Percentiles rank a stretch among this genome's conserved stretches.
phyloP scores from a whole-genome alignment of 257 asterid species.

The Gentiana macrophylla region DNA sequence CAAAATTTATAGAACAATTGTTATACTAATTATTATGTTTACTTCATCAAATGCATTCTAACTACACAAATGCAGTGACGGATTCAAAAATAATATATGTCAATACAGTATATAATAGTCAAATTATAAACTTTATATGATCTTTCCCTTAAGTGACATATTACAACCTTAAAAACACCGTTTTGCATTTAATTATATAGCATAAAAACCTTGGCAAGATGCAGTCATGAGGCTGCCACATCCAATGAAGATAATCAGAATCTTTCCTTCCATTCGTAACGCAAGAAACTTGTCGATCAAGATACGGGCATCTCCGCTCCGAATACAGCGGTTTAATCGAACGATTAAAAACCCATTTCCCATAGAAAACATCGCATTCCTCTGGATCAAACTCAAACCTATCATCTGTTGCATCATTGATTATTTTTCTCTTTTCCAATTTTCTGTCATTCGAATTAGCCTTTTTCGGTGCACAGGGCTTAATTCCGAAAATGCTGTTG shows the following conservation, averaged over 20 bases:
- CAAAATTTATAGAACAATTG: not conserved
- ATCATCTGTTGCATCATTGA: slow-evolving; percentile 59
- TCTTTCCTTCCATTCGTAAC: slow-evolving; percentile 69
- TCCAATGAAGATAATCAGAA: slow-evolving; percentile 61
- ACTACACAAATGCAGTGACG: too few species aligned
- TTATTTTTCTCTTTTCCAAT: slow-evolving; percentile 20
- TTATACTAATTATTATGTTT: too few species aligned
- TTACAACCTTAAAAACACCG: too few species aligned
- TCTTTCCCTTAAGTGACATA: too few species aligned
- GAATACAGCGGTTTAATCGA: slow-evolving; percentile 60
- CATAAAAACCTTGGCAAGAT: slow-evolving; percentile 68
- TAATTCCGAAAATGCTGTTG: slow-evolving; percentile 31
- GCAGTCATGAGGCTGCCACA: slow-evolving; percentile 92
- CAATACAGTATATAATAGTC: too few species aligned
- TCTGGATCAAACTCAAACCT: slow-evolving; percentile 72
- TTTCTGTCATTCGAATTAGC: slow-evolving; percentile 20
- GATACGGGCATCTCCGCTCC: slow-evolving; percentile 62
- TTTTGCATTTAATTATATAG: too few species aligned
- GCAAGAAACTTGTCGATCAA: slow-evolving; percentile 81
- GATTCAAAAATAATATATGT: too few species aligned
- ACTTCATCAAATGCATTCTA: too few species aligned
- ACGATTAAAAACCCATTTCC: slow-evolving; percentile 76
- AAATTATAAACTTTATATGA: too few species aligned
- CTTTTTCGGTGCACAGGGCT: slow-evolving; percentile 38
- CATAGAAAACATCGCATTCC: slow-evolving; percentile 52